phyloP scores from a whole-genome alignment of 78 protist genomes.

The Chrysochromulina parva region DNA sequence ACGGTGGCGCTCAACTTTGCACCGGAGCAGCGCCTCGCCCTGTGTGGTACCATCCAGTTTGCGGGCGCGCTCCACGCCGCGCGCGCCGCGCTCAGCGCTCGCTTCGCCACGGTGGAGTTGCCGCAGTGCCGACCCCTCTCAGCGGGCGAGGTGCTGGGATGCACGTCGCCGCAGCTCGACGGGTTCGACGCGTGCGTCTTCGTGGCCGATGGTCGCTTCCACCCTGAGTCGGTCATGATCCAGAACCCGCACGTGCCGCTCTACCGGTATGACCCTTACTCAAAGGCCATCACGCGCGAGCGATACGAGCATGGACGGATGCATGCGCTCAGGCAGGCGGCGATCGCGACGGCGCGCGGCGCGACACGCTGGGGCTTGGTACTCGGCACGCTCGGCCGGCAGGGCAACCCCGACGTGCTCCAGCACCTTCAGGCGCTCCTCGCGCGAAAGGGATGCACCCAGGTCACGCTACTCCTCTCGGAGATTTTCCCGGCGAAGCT shows the following conservation, averaged over 20 bases:
- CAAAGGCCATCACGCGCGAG: slow-evolving; percentile 66
- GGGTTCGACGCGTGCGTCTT: background rate
- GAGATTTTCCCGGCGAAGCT: slow-evolving; percentile 86
- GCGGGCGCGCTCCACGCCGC: slow-evolving; percentile 3
- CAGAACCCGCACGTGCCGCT: slow-evolving; percentile 88
- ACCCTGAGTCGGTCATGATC: slow-evolving; percentile 94
- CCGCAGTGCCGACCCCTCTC: slow-evolving; percentile 94
- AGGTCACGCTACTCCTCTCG: slow-evolving; percentile 1
- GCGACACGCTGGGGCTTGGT: slow-evolving; percentile 56
- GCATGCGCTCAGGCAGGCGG: slow-evolving; percentile 51
- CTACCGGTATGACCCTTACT: slow-evolving; percentile 89
- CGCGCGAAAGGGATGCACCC: too few relatives aligned
- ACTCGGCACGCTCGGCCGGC: slow-evolving; percentile 94
- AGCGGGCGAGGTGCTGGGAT: slow-evolving; percentile 93
- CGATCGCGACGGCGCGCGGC: slow-evolving; percentile 51
- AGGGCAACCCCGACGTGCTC: slow-evolving; percentile 84
- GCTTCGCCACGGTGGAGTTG: slow-evolving; percentile 16
- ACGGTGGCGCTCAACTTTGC: background rate
- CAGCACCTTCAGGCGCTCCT: slow-evolving; percentile 6
- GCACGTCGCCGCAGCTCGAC: slow-evolving; percentile 86
- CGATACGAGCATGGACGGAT: slow-evolving; percentile 74
- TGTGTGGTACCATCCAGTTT: slow-evolving; percentile 36
- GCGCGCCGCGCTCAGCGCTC: background rate
- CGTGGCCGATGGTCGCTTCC: slow-evolving; percentile 98
- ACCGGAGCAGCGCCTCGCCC: background rate